Conservation (phyloP, 306 rosid species). For the Amphicarpaea edgeworthii region DNA sequence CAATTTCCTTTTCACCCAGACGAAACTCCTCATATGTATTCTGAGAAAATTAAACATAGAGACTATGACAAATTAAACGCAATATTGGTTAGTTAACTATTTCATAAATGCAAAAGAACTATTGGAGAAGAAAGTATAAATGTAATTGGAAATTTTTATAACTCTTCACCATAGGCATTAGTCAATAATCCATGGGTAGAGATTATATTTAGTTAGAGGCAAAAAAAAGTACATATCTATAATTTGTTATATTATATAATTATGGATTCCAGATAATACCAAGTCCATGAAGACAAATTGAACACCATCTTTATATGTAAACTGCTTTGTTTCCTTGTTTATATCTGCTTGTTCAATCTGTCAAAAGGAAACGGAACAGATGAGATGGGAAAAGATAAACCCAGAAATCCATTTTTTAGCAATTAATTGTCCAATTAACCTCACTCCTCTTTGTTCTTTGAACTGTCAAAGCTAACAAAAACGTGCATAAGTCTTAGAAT, state of each 20-base stretch:
- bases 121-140: constrained; percentile 34
- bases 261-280: constrained; percentile 62
- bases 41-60: constrained; percentile 51
- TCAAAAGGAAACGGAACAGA: constrained; percentile 43
- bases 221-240: constrained; percentile 29
- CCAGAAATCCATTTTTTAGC: constrained; percentile 32
- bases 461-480: not conserved
- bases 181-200: constrained; percentile 4
- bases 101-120: constrained; percentile 35
- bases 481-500: not conserved
- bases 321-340: constrained; percentile 92
- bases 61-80: constrained; percentile 32
- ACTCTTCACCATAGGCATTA: constrained; percentile 29
- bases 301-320: constrained; percentile 90
- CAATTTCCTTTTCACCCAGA: constrained; percentile 68
- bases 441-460: not conserved
- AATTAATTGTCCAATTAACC: not conserved
- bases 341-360: constrained; percentile 83
- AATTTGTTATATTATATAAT: constrained; percentile 39
- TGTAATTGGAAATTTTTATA: constrained; percentile 10
- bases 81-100: constrained; percentile 22
- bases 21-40: constrained; percentile 85
- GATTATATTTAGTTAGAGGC: not conserved
- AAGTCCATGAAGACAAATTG: constrained; percentile 98
- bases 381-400: constrained; percentile 3